A percentile compares a stretch with the other conserved stretches of the same genome.
phyloP scores from a whole-genome alignment of 2,329 filamentous ascomycete genomes.

The Pestalotiopsis sp. region DNA sequence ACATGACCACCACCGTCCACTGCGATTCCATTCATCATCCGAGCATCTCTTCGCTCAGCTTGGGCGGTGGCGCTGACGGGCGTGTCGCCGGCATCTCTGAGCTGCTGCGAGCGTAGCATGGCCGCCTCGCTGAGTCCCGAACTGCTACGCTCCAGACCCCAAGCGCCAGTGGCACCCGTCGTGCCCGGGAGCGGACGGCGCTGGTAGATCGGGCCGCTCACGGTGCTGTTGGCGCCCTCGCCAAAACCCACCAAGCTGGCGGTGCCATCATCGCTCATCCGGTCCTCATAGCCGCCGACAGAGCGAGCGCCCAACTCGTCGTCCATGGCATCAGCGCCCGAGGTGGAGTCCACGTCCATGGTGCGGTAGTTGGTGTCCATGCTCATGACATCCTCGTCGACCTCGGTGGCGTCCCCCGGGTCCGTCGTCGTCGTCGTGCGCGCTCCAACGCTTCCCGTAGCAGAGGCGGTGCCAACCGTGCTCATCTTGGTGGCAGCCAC shows the following conservation, averaged over 20 bases:
- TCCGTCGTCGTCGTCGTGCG: constrained; percentile 50
- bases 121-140: constrained; percentile 55
- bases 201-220: constrained; percentile 76
- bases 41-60: constrained; percentile 61
- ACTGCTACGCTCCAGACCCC: constrained; percentile 52
- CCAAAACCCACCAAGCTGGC: constrained; percentile 90
- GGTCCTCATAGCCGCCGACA: constrained; percentile 62
- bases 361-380: constrained; percentile 63
- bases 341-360: constrained; percentile 56
- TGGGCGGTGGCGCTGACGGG: constrained; percentile 48
- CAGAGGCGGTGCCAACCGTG: constrained; percentile 89
- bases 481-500: constrained; percentile 75
- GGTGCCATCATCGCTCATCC: constrained; percentile 83
- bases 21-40: constrained; percentile 69
- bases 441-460: constrained; percentile 77
- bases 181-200: constrained; percentile 48
- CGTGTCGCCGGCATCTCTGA: constrained; percentile 40
- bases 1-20: constrained; percentile 52
- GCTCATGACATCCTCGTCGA: constrained; percentile 69
- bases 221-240: constrained; percentile 85
- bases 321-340: constrained; percentile 34
- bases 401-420: constrained; percentile 61
- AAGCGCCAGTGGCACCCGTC: constrained; percentile 32
- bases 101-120: constrained; percentile 29
- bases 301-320: constrained; percentile 49